Evolutionary conservation across 768 basidiomycete genomes (phyloP).

Genomic region (Omphalotus guepiniiformis): DNA sequence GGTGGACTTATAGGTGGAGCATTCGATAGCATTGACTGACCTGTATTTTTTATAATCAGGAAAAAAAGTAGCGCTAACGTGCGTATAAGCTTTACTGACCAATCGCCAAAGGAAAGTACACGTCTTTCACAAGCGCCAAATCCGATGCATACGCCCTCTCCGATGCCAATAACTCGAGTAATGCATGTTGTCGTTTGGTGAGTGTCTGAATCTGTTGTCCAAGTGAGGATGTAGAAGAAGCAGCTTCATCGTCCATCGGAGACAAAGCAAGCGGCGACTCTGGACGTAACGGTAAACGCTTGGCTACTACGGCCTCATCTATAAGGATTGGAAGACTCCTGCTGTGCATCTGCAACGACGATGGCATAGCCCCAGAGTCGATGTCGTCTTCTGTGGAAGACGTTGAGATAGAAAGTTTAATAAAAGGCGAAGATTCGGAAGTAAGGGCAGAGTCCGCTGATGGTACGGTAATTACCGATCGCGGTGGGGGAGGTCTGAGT

Average conservation of each 20-base stretch:
- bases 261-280: slow-evolving; percentile 8
- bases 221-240: slow-evolving; percentile 22
- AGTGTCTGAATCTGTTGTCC: slow-evolving; percentile 28
- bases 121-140: slow-evolving; percentile 69
- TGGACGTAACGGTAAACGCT: slow-evolving; percentile 9
- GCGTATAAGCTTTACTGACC: slow-evolving; percentile 39
- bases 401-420: slow-evolving; percentile 9
- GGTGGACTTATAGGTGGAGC: slow-evolving; percentile 43
- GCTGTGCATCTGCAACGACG: slow-evolving; percentile 20
- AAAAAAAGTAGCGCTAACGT: background rate
- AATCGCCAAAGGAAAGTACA: slow-evolving; percentile 75
- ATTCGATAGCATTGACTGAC: slow-evolving; percentile 22
- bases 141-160: slow-evolving; percentile 84
- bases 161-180: slow-evolving; percentile 73
- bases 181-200: slow-evolving; percentile 73
- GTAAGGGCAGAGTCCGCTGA: slow-evolving; percentile 1
- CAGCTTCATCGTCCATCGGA: slow-evolving; percentile 23
- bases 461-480: slow-evolving; percentile 5
- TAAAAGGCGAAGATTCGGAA: slow-evolving; percentile 10
- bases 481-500: slow-evolving; percentile 18
- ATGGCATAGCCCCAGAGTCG: slow-evolving; percentile 6
- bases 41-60: slow-evolving; percentile 22
- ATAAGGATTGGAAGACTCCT: slow-evolving; percentile 23
- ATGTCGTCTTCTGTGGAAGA: slow-evolving; percentile 6
- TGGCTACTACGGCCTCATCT: slow-evolving; percentile 8